Evolutionary conservation across 176 grass and related monocot species (phyloP).

Genomic region (Musa itinerans): DNA sequence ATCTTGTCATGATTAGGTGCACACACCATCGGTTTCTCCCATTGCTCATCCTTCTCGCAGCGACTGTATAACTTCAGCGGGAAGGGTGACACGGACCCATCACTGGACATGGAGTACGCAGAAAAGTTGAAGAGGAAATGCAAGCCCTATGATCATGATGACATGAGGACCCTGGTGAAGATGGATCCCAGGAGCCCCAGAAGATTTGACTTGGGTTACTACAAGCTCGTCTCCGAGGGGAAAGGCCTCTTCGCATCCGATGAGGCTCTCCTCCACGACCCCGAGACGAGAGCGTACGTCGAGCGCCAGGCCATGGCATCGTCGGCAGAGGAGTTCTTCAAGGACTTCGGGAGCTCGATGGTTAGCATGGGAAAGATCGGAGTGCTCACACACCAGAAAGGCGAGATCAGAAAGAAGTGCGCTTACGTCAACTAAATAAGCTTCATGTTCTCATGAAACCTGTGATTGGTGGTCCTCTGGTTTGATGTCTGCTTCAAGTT

Average conservation of each 20-base stretch:
- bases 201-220: slow-evolving; percentile 43
- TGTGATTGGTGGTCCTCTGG: no score
- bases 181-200: slow-evolving; percentile 14
- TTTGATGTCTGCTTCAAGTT: no score
- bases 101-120: slow-evolving; percentile 29
- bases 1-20: slow-evolving; percentile 19
- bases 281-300: slow-evolving; percentile 37
- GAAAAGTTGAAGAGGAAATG: slow-evolving; percentile 19
- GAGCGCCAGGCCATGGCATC: slow-evolving; percentile 32
- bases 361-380: slow-evolving; percentile 44
- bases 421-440: neutral
- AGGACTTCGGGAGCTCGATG: slow-evolving; percentile 53
- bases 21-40: slow-evolving; percentile 50
- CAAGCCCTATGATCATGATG: neutral
- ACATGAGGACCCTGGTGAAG: slow-evolving; percentile 4
- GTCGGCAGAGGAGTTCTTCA: slow-evolving; percentile 33
- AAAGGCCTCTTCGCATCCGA: slow-evolving; percentile 33
- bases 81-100: slow-evolving; percentile 30
- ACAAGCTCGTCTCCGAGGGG: slow-evolving; percentile 18
- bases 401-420: slow-evolving; percentile 47
- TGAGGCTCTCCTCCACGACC: slow-evolving; percentile 40
- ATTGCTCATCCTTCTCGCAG: slow-evolving; percentile 38
- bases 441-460: no score
- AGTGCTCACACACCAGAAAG: slow-evolving; percentile 36
- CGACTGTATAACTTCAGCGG: slow-evolving; percentile 56